Conservation (phyloP, 768 basidiomycete species). For the Hygrophorus pudorinus region DNA sequence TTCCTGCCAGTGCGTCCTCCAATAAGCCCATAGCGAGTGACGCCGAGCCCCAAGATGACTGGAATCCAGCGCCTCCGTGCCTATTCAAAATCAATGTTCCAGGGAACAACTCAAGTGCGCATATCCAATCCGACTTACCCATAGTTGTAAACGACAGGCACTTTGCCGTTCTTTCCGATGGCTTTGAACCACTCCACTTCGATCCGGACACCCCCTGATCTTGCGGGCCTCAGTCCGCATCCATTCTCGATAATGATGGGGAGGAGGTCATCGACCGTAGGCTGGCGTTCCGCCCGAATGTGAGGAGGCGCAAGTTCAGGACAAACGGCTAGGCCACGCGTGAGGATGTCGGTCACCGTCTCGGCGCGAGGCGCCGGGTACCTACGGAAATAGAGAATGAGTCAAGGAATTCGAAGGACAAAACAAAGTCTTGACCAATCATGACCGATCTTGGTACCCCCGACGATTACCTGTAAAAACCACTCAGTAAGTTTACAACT, state of each 20-base stretch:
- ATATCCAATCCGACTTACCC: slow-evolving; percentile 16
- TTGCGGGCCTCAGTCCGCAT: slow-evolving; percentile 53
- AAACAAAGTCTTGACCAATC: slow-evolving; percentile 40
- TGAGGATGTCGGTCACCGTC: slow-evolving; percentile 50
- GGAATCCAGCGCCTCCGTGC: slow-evolving; percentile 11
- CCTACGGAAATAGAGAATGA: slow-evolving; percentile 24
- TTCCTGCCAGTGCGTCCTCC: slow-evolving; percentile 9
- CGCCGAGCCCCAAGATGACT: slow-evolving; percentile 11
- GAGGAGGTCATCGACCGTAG: slow-evolving; percentile 39
- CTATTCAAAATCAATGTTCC: background rate
- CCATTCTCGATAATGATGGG: slow-evolving; percentile 40
- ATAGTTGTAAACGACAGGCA: slow-evolving; percentile 32
- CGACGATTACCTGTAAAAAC: slow-evolving; percentile 38
- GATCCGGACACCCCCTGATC: slow-evolving; percentile 60
- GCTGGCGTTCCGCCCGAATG: slow-evolving; percentile 32
- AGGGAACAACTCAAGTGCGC: background rate
- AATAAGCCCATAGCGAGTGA: slow-evolving; percentile 17
- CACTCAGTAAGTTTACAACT: background rate
- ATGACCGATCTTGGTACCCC: slow-evolving; percentile 45
- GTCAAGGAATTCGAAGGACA: background rate
- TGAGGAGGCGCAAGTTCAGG: slow-evolving; percentile 51
- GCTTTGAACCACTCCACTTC: slow-evolving; percentile 36
- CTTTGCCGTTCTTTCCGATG: slow-evolving; percentile 15
- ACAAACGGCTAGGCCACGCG: slow-evolving; percentile 38
- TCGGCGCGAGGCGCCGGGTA: slow-evolving; percentile 55